Percentiles rank a stretch among this genome's conserved stretches.
Evolutionary conservation across 2,329 filamentous ascomycete species (phyloP).

Genomic region (Trichoderma arundinaceum): DNA sequence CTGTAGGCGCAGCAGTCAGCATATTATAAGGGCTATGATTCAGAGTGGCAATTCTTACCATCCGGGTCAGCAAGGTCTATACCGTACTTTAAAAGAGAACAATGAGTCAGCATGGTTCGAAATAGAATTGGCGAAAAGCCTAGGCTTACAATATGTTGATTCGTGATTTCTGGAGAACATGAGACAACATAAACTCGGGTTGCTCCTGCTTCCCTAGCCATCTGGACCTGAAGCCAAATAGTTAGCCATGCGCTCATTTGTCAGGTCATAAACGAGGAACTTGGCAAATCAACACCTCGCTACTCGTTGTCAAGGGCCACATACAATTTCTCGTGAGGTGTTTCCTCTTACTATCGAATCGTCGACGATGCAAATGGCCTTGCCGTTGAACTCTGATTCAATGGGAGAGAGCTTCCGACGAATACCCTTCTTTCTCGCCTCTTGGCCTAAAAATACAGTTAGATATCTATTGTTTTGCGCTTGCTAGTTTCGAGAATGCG

Average conservation of each 20-base stretch:
- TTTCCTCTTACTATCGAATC: slow-evolving; percentile 43
- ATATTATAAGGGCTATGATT: slow-evolving; percentile 13
- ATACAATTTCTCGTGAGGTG: slow-evolving; percentile 37
- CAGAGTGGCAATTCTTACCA: slow-evolving; percentile 36
- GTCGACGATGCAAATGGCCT: slow-evolving; percentile 73
- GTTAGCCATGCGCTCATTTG: not conserved
- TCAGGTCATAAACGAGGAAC: not conserved
- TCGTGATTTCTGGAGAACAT: slow-evolving; percentile 80
- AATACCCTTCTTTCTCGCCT: slow-evolving; percentile 80
- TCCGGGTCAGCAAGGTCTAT: slow-evolving; percentile 54
- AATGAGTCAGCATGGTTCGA: slow-evolving; percentile 17
- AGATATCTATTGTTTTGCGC: not conserved
- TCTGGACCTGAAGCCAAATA: slow-evolving; percentile 47
- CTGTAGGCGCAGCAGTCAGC: slow-evolving; percentile 32
- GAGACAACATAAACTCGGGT: slow-evolving; percentile 82
- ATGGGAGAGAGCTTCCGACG: slow-evolving; percentile 90
- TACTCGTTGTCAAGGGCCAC: not conserved
- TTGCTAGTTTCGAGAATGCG: too few species aligned
- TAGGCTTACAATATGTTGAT: slow-evolving; percentile 80
- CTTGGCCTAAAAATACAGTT: slow-evolving; percentile 55
- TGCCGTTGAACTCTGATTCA: slow-evolving; percentile 79
- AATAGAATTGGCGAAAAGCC: not conserved
- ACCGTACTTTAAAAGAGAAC: slow-evolving; percentile 45
- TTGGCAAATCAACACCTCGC: too few species aligned
- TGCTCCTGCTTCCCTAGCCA: slow-evolving; percentile 85